Conservation (phyloP, 306 rosid genomes). For the Cucumis cinereus region DNA sequence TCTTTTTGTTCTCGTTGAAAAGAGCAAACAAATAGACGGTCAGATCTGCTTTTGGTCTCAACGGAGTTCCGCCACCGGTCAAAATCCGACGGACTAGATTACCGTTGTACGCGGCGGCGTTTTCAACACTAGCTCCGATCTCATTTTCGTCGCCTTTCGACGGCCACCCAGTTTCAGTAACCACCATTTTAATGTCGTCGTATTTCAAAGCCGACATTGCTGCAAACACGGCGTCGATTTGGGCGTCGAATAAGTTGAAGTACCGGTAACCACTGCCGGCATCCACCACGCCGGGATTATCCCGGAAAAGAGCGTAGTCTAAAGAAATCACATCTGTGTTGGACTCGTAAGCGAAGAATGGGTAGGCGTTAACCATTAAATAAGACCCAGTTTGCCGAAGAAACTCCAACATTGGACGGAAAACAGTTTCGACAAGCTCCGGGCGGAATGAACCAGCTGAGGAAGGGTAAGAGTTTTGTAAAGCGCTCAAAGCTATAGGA, state of each 20-base stretch:
- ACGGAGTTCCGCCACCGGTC: slow-evolving; percentile 59
- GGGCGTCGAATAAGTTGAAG: slow-evolving; percentile 74
- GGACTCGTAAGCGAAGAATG: slow-evolving; percentile 87
- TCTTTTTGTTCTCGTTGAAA: slow-evolving; percentile 69
- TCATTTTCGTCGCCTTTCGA: slow-evolving; percentile 66
- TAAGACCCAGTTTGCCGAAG: slow-evolving; percentile 68
- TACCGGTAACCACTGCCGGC: slow-evolving; percentile 71
- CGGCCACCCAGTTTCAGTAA: slow-evolving; percentile 93
- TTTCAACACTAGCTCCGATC: slow-evolving; percentile 59
- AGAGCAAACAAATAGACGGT: slow-evolving; percentile 84
- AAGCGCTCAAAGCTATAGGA: slow-evolving; percentile 77
- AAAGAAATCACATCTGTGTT: slow-evolving; percentile 72
- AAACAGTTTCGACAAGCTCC: slow-evolving; percentile 51
- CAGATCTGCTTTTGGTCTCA: slow-evolving; percentile 68
- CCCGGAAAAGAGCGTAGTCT: slow-evolving; percentile 69
- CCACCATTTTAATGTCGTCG: slow-evolving; percentile 53
- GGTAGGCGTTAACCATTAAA: slow-evolving; percentile 91
- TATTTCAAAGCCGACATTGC: slow-evolving; percentile 58
- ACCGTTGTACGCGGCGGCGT: slow-evolving; percentile 87
- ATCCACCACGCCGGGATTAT: slow-evolving; percentile 73
- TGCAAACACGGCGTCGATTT: slow-evolving; percentile 89
- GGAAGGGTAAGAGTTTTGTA: slow-evolving; percentile 75
- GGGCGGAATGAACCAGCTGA: slow-evolving; percentile 83
- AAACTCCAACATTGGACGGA: slow-evolving; percentile 61
- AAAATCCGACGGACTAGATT: slow-evolving; percentile 74